These are phyloP conservation scores for Neurospora sp. DNA, from an alignment of 495 filamentous ascomycete genomes.

Conservation along the genomic window DNA sequence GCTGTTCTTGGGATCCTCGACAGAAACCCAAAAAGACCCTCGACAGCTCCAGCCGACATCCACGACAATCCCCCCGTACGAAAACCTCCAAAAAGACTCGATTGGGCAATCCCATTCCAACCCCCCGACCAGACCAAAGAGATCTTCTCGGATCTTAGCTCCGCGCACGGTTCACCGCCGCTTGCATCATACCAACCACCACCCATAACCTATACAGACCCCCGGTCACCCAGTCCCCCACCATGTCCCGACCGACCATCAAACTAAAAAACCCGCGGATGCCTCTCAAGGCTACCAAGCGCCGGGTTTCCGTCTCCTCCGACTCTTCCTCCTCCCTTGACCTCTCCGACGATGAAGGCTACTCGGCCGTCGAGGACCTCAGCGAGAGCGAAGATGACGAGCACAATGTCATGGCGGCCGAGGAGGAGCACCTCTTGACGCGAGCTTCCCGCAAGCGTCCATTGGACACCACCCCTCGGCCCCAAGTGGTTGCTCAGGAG, in stretches of 20 bases:
- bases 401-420: slow-evolving; percentile 56
- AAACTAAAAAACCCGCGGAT: slow-evolving; percentile 36
- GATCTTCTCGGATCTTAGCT: background rate
- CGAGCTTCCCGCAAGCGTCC: slow-evolving; percentile 23
- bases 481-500: slow-evolving; percentile 13
- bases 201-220: slow-evolving; percentile 4
- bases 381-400: slow-evolving; percentile 65
- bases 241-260: slow-evolving; percentile 41
- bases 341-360: slow-evolving; percentile 56
- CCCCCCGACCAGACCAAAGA: background rate
- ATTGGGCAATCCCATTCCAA: background rate
- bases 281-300: slow-evolving; percentile 30
- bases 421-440: slow-evolving; percentile 60
- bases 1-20: background rate
- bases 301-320: slow-evolving; percentile 30
- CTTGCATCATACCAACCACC: slow-evolving; percentile 16
- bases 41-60: background rate
- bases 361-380: slow-evolving; percentile 66
- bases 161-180: slow-evolving; percentile 25
- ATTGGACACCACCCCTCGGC: slow-evolving; percentile 29
- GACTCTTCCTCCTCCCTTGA: slow-evolving; percentile 37
- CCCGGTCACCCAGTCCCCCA: slow-evolving; percentile 13
- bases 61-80: background rate
- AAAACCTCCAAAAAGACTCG: background rate
- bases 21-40: background rate